These are phyloP conservation scores for Penicillium robsamsonii DNA, from an alignment of 495 filamentous ascomycete species.

Conservation along the genomic window DNA sequence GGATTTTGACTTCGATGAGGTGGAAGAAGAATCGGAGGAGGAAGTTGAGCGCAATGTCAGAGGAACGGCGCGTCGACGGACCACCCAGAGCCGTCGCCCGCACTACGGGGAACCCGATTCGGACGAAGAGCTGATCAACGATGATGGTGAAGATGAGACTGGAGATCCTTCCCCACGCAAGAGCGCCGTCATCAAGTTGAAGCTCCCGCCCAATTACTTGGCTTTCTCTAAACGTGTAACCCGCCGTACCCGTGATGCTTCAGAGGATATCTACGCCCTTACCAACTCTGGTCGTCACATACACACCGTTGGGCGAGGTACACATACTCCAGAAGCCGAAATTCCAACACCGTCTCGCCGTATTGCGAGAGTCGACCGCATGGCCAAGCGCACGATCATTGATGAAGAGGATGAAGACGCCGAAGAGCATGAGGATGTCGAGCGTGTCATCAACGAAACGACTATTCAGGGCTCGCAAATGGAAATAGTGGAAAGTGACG, in stretches of 20 bases:
- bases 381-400: conserved; percentile 53
- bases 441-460: conserved; percentile 33
- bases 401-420: conserved; percentile 57
- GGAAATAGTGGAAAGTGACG: conserved; percentile 43
- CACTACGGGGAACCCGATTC: conserved; percentile 38
- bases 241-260: conserved; percentile 56
- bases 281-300: conserved; percentile 77
- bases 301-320: conserved; percentile 55
- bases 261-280: conserved; percentile 61
- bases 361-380: conserved; percentile 57
- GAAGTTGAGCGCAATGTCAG: conserved; percentile 64
- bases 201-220: conserved; percentile 31
- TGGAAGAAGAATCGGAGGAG: conserved; percentile 62
- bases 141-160: conserved; percentile 41
- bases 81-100: conserved; percentile 47
- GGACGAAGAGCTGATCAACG: conserved; percentile 27
- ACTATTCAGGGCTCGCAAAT: conserved; percentile 37
- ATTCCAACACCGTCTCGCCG: conserved; percentile 40
- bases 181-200: conserved; percentile 45
- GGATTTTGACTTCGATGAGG: conserved; percentile 56
- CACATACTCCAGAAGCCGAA: conserved; percentile 63
- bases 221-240: conserved; percentile 50
- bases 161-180: conserved; percentile 31
- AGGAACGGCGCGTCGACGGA: conserved; percentile 67
- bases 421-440: conserved; percentile 32